Base-by-base conservation (phyloP, 805 yeast species). In the Starmerella apis region DNA sequence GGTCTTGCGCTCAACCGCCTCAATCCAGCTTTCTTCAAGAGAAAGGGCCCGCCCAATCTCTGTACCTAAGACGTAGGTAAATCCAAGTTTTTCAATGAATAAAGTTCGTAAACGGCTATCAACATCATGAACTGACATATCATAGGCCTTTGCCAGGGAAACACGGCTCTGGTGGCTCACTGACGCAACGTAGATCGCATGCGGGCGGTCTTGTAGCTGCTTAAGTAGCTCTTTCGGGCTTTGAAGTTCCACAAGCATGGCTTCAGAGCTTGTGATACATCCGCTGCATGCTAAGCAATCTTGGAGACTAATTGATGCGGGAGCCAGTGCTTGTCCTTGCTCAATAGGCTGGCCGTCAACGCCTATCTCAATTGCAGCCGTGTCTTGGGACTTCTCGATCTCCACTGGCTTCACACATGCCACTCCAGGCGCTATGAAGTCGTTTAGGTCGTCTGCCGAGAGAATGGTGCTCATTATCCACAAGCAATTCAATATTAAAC, bases 251-350 rank as follows among this genome's bases (percentile, higher is more conserved):
- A 92, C 83, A 42, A 92, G 69, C 6, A 92, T 86, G 55, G 90
- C 95, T 63, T 92, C 98, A n/a, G 96, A 94, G 4, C 95, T 84
- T 0, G 98, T 92, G 48, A 92, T 86, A 65, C 98, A 92, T 0
- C 98, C 98, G 8, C 94, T 80, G 63, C 98, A 92, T 0, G 98
- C 98, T 48, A 92, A 70, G 66, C 98, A 92, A 69, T 92, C 98
- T 18, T 87, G 81, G 46, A 92, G 68, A 1, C 92, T 83, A 43
- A 92, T 90, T 56, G 84, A 90, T 0, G 96, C 97, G 47, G 86
- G 57, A 14, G 57, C 52, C 3, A 68, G 66, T 43, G 76, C 77
- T 42, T 75, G 73, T 5, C 81, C 77, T 2, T 86, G 87, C 58
- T 85, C 88, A 9, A 79, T 60, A 7, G 85, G 82, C 35, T 74